phyloP scores from a whole-genome alignment of 345 rosid genomes.

The Gossypium australe region DNA sequence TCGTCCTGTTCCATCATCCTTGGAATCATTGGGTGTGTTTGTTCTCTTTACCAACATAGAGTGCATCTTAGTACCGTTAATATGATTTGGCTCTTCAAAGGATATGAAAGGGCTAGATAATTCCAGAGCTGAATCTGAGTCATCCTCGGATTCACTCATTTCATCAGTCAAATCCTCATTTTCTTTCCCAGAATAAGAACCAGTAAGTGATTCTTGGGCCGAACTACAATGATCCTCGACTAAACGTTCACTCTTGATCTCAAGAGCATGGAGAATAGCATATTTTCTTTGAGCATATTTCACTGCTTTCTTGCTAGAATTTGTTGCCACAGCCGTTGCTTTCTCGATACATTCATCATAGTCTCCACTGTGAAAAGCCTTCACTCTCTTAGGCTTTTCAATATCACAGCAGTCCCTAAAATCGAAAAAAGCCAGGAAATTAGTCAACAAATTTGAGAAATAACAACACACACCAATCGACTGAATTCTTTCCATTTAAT shows the following conservation, averaged over 20 bases:
- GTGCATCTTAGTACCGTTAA: slow-evolving; percentile 40
- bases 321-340: slow-evolving; percentile 73
- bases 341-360: slow-evolving; percentile 73
- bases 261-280: slow-evolving; percentile 87
- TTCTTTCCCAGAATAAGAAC: slow-evolving; percentile 47
- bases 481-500: background rate
- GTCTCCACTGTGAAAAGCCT: slow-evolving; percentile 97
- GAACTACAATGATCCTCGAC: slow-evolving; percentile 42
- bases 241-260: slow-evolving; percentile 68
- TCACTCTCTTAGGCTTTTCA: slow-evolving; percentile 85
- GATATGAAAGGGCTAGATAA: slow-evolving; percentile 60
- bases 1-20: slow-evolving; percentile 93
- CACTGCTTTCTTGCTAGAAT: slow-evolving; percentile 59
- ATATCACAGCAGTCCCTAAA: slow-evolving; percentile 92
- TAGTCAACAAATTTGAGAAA: slow-evolving; percentile 4
- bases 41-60: slow-evolving; percentile 57
- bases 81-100: slow-evolving; percentile 51
- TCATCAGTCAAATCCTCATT: slow-evolving; percentile 35
- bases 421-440: slow-evolving; percentile 8
- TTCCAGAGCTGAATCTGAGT: slow-evolving; percentile 51
- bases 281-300: slow-evolving; percentile 89
- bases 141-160: slow-evolving; percentile 35
- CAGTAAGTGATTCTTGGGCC: slow-evolving; percentile 43
- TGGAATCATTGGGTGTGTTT: slow-evolving; percentile 89
- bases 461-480: background rate